These are phyloP conservation scores for Haematococcus sp. DNA, from an alignment of 139 green algal genomes.

Conservation along the genomic window DNA sequence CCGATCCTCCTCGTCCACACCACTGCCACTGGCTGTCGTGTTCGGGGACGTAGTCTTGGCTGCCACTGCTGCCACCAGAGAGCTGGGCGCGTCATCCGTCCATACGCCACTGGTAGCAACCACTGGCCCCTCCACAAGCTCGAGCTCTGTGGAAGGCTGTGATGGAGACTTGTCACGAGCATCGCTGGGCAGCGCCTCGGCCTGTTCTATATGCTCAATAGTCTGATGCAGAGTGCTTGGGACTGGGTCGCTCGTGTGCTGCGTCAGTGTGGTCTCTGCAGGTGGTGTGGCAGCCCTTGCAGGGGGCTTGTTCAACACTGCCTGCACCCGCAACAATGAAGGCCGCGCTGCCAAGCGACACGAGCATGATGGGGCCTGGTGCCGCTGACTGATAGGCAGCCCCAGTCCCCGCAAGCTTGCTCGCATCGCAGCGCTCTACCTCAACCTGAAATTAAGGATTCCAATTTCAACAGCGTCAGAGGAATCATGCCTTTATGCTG, in stretches of 20 bases:
- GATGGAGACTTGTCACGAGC: neutral
- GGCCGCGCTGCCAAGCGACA: too few species aligned
- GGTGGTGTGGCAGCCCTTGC: neutral
- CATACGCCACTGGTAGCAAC: too few species aligned
- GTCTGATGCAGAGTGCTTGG: too few species aligned
- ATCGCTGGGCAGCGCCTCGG: neutral
- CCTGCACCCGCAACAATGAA: neutral
- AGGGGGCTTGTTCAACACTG: neutral
- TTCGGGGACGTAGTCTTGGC: neutral
- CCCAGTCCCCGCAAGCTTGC: too few species aligned
- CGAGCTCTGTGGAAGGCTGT: neutral
- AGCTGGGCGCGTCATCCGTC: too few species aligned
- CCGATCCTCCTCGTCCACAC: conserved; percentile 32
- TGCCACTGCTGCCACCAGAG: neutral
- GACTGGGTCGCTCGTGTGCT: neutral
- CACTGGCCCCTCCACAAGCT: neutral
- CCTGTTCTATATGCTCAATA: too few species aligned
- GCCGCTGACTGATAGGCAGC: too few species aligned
- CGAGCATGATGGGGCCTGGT: too few species aligned
- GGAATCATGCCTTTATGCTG: too few species aligned
- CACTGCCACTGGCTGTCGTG: neutral
- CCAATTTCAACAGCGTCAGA: neutral
- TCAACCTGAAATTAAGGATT: neutral
- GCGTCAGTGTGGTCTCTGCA: neutral
- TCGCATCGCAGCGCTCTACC: too few species aligned